phyloP scores from a whole-genome alignment of 352 stramenopile species.

The Pythium aquatile region DNA sequence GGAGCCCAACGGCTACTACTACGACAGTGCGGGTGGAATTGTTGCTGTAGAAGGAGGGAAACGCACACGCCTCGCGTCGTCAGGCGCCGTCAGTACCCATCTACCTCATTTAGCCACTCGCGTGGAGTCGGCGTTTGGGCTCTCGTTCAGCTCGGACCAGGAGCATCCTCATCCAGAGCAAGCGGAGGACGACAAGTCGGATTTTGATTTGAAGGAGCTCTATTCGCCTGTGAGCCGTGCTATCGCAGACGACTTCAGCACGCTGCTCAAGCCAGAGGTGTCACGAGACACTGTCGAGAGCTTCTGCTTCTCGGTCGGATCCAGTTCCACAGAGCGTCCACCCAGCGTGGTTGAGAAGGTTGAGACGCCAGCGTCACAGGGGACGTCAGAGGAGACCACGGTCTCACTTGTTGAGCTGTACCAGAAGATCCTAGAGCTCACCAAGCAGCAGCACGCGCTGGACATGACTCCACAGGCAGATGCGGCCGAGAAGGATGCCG shows the following conservation, averaged over 20 bases:
- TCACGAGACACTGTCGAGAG: not conserved
- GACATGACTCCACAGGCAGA: conserved; percentile 40
- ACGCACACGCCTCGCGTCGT: not conserved
- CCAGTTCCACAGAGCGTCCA: not conserved
- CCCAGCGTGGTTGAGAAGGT: not conserved
- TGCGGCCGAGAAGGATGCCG: conserved; percentile 35
- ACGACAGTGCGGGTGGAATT: not conserved
- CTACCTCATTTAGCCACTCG: not conserved
- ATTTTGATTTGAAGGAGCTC: not conserved
- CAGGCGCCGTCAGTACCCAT: not conserved
- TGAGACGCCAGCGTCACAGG: not conserved
- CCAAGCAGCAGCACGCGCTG: conserved; percentile 52
- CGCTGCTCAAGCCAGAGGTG: conserved; percentile 1
- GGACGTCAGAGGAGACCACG: conserved; percentile 20
- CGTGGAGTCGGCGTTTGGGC: not conserved
- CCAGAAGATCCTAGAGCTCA: conserved; percentile 62
- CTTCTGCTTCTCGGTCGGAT: conserved; percentile 2
- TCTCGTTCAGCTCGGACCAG: not conserved
- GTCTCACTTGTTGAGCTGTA: conserved; percentile 56
- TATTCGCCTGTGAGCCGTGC: not conserved
- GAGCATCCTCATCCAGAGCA: not conserved
- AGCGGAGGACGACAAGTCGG: not conserved
- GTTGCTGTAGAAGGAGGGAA: not conserved
- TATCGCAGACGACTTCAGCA: conserved; percentile 1
- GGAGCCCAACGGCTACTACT: not conserved